Percentiles rank a stretch among this genome's conserved stretches.
These are phyloP conservation scores for Epithemia pelagica DNA, from an alignment of 108 stramenopile genomes.

Conservation along the genomic window DNA sequence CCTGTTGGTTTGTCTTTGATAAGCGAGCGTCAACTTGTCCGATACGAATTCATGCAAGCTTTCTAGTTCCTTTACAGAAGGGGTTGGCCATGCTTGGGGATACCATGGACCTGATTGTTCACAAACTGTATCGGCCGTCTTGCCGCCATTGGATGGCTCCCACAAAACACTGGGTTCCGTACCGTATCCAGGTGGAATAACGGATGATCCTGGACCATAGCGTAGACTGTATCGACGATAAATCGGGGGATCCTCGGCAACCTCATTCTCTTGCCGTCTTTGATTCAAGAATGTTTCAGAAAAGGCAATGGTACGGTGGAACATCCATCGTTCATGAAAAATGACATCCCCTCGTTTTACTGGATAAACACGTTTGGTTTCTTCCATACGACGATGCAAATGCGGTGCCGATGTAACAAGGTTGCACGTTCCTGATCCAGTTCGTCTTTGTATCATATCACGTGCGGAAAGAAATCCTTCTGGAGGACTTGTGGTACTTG, in stretches of 20 bases:
- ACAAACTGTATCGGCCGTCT: slow-evolving; percentile 52
- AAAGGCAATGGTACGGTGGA: slow-evolving; percentile 70
- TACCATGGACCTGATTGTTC: slow-evolving; percentile 62
- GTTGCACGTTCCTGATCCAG: slow-evolving; percentile 74
- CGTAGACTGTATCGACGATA: slow-evolving; percentile 71
- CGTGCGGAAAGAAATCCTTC: slow-evolving; percentile 52
- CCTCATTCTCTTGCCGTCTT: slow-evolving; percentile 8
- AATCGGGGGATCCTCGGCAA: slow-evolving; percentile 15
- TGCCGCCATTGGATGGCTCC: slow-evolving; percentile 52
- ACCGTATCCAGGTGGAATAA: slow-evolving; percentile 58
- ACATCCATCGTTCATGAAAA: slow-evolving; percentile 73
- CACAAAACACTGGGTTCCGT: slow-evolving; percentile 56
- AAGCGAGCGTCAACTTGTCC: slow-evolving; percentile 1
- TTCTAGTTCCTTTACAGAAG: background rate
- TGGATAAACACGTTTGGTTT: slow-evolving; percentile 58
- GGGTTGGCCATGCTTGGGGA: slow-evolving; percentile 58
- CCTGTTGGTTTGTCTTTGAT: slow-evolving; percentile 1
- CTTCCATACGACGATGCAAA: slow-evolving; percentile 60
- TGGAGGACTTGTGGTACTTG: slow-evolving; percentile 45
- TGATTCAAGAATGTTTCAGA: background rate
- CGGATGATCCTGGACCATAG: slow-evolving; percentile 53
- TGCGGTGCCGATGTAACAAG: slow-evolving; percentile 55
- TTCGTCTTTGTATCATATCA: slow-evolving; percentile 54
- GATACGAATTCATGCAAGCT: background rate
- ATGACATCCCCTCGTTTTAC: slow-evolving; percentile 67